Evolutionary conservation across 768 basidiomycete species (phyloP).

Genomic region (Tricholoma matsutake): DNA sequence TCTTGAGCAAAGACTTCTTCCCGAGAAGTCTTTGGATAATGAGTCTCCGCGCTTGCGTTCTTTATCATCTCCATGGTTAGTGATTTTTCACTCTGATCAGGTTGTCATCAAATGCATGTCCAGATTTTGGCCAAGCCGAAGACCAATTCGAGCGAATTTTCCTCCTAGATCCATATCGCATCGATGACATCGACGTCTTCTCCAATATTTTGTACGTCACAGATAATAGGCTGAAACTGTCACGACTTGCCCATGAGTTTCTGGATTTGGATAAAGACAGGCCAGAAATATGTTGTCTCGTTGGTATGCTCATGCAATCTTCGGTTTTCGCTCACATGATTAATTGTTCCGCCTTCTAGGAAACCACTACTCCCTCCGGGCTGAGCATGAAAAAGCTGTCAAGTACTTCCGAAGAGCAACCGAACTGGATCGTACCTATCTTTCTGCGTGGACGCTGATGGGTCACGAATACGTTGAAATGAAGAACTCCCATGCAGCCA

Average conservation of each 20-base stretch:
- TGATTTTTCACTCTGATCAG: conserved; percentile 1
- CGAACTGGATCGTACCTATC: conserved; percentile 91
- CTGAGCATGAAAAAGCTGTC: conserved; percentile 94
- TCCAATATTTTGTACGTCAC: conserved; percentile 97
- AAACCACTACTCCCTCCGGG: conserved; percentile 93
- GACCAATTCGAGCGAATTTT: conserved; percentile 82
- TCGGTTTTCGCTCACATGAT: not conserved
- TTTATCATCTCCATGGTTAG: conserved; percentile 90
- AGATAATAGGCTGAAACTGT: conserved; percentile 83
- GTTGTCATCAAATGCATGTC: conserved; percentile 5
- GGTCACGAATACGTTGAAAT: conserved; percentile 98
- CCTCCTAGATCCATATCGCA: conserved; percentile 75
- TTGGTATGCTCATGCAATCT: conserved; percentile 56
- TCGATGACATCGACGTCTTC: conserved; percentile 94
- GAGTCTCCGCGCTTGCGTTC: conserved; percentile 79
- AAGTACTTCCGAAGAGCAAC: conserved; percentile 93
- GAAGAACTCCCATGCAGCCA: conserved; percentile 99
- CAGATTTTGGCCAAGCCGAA: conserved; percentile 89
- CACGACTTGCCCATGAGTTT: conserved; percentile 89
- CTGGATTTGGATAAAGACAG: conserved; percentile 86
- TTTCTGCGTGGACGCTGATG: conserved; percentile 98
- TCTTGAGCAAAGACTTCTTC: conserved; percentile 70
- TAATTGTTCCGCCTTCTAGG: conserved; percentile 45
- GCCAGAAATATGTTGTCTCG: conserved; percentile 93
- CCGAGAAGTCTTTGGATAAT: conserved; percentile 83